phyloP scores from a whole-genome alignment of 352 stramenopile species.

The Phytophthora quininea region DNA sequence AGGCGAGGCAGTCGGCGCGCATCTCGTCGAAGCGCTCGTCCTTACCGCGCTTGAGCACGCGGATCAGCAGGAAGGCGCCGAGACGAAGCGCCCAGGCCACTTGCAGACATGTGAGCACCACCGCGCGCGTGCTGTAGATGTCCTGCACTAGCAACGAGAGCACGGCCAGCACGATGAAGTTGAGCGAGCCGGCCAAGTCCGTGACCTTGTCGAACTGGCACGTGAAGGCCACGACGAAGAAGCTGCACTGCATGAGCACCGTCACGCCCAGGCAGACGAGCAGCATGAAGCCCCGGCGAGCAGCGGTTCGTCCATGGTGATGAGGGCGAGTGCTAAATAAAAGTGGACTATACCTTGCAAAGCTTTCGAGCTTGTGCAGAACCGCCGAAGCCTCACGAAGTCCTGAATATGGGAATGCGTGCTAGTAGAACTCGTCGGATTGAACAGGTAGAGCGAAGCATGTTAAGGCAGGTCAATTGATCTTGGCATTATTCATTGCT shows the following conservation, averaged over 20 bases:
- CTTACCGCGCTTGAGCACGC: slow-evolving; percentile 72
- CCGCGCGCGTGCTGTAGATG: slow-evolving; percentile 48
- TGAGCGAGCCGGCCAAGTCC: slow-evolving; percentile 65
- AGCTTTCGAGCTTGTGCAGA: too few species aligned
- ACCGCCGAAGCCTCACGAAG: not conserved
- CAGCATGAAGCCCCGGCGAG: slow-evolving; percentile 45
- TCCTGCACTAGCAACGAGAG: slow-evolving; percentile 53
- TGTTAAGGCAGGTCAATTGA: too few species aligned
- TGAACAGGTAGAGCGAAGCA: too few species aligned
- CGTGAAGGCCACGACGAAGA: slow-evolving; percentile 63
- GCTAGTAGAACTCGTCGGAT: not conserved
- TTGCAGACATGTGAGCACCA: slow-evolving; percentile 57
- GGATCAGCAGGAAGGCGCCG: slow-evolving; percentile 63
- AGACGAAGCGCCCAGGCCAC: slow-evolving; percentile 67
- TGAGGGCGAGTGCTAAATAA: not conserved
- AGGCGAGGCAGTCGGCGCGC: slow-evolving; percentile 57
- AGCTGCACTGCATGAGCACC: slow-evolving; percentile 57
- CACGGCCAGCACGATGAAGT: slow-evolving; percentile 61
- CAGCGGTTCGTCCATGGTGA: slow-evolving; percentile 26
- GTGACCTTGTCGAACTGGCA: slow-evolving; percentile 77
- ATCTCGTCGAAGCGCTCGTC: slow-evolving; percentile 85
- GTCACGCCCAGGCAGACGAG: slow-evolving; percentile 57
- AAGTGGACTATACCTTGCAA: not conserved
- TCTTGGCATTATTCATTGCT: too few species aligned
- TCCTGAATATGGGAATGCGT: not conserved